Evolutionary conservation across 495 filamentous ascomycete species (phyloP).

Genomic region (Penicillium paxilli): DNA sequence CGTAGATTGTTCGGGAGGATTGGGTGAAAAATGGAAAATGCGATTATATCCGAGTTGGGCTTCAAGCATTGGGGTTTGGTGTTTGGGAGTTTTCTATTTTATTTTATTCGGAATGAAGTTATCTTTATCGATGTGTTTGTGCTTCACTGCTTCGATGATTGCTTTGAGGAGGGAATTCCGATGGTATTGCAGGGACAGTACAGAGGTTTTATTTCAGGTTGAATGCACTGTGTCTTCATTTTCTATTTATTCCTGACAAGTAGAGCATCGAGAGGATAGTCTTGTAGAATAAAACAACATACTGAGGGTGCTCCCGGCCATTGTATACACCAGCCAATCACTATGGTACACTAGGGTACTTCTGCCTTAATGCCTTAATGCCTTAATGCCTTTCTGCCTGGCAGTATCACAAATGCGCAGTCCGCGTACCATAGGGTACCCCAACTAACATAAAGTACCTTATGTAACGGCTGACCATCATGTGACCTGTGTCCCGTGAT

Average conservation of each 20-base stretch:
- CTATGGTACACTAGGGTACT: too few relatives aligned
- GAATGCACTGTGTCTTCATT: too few relatives aligned
- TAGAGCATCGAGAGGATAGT: too few relatives aligned
- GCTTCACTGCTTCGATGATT: neutral
- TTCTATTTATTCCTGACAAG: too few relatives aligned
- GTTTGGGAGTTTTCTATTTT: constrained; percentile 15
- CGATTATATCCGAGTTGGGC: neutral
- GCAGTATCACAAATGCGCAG: neutral
- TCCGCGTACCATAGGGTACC: too few relatives aligned
- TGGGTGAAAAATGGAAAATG: neutral
- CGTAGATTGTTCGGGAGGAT: constrained; percentile 9
- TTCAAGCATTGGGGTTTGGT: constrained; percentile 15
- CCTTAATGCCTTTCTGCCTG: neutral
- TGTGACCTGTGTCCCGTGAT: neutral
- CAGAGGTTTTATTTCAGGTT: constrained; percentile 1
- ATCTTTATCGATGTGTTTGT: neutral
- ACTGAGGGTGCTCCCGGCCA: too few relatives aligned
- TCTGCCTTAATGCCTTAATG: neutral
- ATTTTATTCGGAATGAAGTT: neutral
- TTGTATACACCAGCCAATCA: too few relatives aligned
- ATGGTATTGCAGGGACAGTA: too few relatives aligned
- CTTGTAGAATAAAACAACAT: too few relatives aligned
- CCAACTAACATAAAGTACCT: too few relatives aligned
- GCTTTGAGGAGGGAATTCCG: too few relatives aligned
- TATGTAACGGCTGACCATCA: too few relatives aligned